A percentile compares a stretch with the other conserved stretches of the same genome.
Evolutionary conservation across 257 asterid species (phyloP).

Genomic region (Plantago elongata): DNA sequence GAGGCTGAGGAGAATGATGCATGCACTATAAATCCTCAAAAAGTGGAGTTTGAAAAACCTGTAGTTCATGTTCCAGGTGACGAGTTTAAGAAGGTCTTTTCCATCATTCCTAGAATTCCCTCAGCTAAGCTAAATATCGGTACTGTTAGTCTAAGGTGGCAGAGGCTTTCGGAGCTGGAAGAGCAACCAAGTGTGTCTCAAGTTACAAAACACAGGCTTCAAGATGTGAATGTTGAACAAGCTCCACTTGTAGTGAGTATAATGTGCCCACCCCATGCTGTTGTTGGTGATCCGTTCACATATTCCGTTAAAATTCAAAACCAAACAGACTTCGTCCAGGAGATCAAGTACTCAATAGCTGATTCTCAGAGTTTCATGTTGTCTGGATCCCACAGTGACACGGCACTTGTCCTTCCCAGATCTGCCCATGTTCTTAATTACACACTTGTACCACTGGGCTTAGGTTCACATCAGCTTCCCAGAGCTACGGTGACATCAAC

Average conservation of each 20-base stretch:
- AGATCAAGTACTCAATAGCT: conserved; percentile 73
- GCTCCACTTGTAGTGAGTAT: conserved; percentile 68
- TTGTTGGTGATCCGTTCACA: conserved; percentile 70
- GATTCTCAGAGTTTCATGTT: conserved; percentile 81
- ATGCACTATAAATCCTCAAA: conserved; percentile 47
- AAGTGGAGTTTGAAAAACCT: conserved; percentile 40
- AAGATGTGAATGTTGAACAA: conserved; percentile 67
- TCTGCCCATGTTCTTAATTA: conserved; percentile 50
- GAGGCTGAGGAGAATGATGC: conserved; percentile 45
- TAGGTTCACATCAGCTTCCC: conserved; percentile 85
- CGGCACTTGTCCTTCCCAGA: conserved; percentile 64
- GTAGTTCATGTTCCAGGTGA: conserved; percentile 75
- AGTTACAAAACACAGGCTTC: conserved; percentile 64
- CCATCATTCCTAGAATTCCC: conserved; percentile 51
- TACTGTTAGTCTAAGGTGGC: conserved; percentile 69
- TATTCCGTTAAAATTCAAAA: conserved; percentile 52
- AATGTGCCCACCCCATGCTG: conserved; percentile 76
- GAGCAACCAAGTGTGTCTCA: conserved; percentile 34
- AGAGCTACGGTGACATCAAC: conserved; percentile 54
- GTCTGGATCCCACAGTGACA: conserved; percentile 81
- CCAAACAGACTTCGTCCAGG: conserved; percentile 71
- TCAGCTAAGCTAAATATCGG: conserved; percentile 47
- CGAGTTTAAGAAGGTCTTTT: conserved; percentile 84
- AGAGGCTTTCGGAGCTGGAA: conserved; percentile 40
- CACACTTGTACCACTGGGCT: conserved; percentile 75